Base-by-base conservation (phyloP, 148 eudicot genomes). In the Fagopyrum homotropicum region DNA sequence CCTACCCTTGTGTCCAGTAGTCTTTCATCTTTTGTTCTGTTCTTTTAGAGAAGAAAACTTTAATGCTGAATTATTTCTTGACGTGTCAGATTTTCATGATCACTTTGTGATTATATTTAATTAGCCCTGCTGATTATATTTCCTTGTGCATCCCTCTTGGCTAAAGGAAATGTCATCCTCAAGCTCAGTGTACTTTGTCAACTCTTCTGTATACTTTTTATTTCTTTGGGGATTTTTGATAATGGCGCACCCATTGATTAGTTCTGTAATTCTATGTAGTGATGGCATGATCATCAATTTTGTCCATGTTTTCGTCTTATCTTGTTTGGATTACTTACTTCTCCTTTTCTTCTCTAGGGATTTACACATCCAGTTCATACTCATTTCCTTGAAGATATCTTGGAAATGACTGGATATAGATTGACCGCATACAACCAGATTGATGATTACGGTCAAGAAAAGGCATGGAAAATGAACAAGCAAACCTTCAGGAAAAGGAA, bases 361-460 rank as follows among this genome's bases (percentile, higher is more conserved):
- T 95, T 95, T 80, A 95, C 97, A 50, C 84, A 92, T 81, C 97
- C 97, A 6, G 97, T 95, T 66, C 86, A 47, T 73, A 86, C 90
- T 76, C 85, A 88, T 90, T 95, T 90, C 83, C 83, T 95, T 76
- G 99, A 95, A 82, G 83, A 87, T 81, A 77, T 90, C 68, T 77
- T 95, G 84, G 99, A 95, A 75, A 86, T 77, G 85, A 84, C 89
- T 82, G 94, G 94, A 79, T 95, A 90, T 81, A 82, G 81, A 72
- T 80, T 95, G 85, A 95, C 97, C 26, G 81, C 86, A 64, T 61
- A 86, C 83, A 95, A 95, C 81, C 99, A 95, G 81, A 88, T 90
- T 70, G 99, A 95, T 86, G 99, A 95, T 80, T 95, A 90, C 80
- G 97, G 99, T 49, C 86, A 77, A 69, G 99, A 95, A 60, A 95